Evolutionary conservation across 116 monocot species (phyloP), one percentile per base, ranked within the genome.

Genomic region (Zostera marina): DNA sequence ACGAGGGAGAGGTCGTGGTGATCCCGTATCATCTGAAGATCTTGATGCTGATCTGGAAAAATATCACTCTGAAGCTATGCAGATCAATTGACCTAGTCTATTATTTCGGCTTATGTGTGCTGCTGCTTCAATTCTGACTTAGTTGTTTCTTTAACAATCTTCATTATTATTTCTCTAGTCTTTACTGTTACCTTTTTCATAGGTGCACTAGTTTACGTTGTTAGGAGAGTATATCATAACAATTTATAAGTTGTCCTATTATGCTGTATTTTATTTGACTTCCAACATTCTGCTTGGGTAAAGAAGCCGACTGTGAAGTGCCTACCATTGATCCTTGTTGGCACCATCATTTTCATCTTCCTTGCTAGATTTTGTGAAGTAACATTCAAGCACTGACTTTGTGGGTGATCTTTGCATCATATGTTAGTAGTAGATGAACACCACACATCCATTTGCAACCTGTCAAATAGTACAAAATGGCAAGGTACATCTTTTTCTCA

Each of bases 1-100:
- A n/a, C 42, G 66, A 25, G 77, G 74, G 0, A 61, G 71, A 11
- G 82, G 62, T 9, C 62, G 64, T 22, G 22, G 57, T 57, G 73
- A 63, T 13, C 58, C 56, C 10, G 19, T 68, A 11, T 79, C 85
- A 68, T 58, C 64, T 62, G 69, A 57, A 61, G 72, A 77, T 62
- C 91, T 91, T 65, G 91, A 91, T 80, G 86, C 86, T 53, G 91
- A 91, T 40, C 72, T 91, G 42, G 86, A 91, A 42, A 82, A 79
- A 58, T 91, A 91, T 57, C 82, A 79, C 68, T 46, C 72, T 13
- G 80, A 77, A 70, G 59, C 82, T 46, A 82, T 86, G 82, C 54
- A 55, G 32, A 55, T 38, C 25, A 55, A 25, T 41, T 59, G 23
- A 59, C 32, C 32, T 32, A 32, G 32, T 32, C 32, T 5, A 32